Base-by-base conservation (phyloP, 73 alveolate genomes). In the Paramecium sonneborni region DNA sequence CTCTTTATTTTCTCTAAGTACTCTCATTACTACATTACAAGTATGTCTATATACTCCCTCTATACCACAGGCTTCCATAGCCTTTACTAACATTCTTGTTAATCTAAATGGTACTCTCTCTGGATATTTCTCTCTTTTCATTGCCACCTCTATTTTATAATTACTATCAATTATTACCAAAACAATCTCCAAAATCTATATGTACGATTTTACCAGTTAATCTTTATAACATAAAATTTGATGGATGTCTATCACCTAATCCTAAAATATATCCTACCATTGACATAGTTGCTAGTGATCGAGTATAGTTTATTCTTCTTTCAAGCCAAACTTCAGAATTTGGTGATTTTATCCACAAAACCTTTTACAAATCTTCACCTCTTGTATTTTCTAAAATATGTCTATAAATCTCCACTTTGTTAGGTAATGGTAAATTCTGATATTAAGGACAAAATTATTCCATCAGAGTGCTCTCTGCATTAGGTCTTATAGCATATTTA, bases 241-340 rank as follows among this genome's bases (percentile, higher is more conserved):
- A 95, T 21, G 99, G 99, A 93, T 99, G 99, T 44, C 99, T 96
- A 92, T 99, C 99, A 18, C 99, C 99, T 43, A 99, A 94, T 26
- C 99, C 99, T 44, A 99, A 95, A 35, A 99, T 97, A 95, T 97
- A 99, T 37, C 99, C 99, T 7, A 97, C 99, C 97, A 98, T 97
- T 11, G 99, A 97, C 99, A 97, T 98, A 6, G 98, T 99, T 4
- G 99, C 99, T 37, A 98, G 92, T 35, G 99, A 97, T 76, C 99
- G 76, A 9, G 99, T 94, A 93, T 97, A 98, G 91, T 97, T 97
- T 0, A 99, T 97, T 93, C 99, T 97, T 93, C 99, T 95, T 92
- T 97, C 99, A 9, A 98, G 97, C 99, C 99, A 97, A 76, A 93
- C 93, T 94, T 97, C 99, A 9, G 99, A 93, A 87, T 93, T 97